Conservation (phyloP, 257 asterid genomes). For the Nyctanthes arbortristis region DNA sequence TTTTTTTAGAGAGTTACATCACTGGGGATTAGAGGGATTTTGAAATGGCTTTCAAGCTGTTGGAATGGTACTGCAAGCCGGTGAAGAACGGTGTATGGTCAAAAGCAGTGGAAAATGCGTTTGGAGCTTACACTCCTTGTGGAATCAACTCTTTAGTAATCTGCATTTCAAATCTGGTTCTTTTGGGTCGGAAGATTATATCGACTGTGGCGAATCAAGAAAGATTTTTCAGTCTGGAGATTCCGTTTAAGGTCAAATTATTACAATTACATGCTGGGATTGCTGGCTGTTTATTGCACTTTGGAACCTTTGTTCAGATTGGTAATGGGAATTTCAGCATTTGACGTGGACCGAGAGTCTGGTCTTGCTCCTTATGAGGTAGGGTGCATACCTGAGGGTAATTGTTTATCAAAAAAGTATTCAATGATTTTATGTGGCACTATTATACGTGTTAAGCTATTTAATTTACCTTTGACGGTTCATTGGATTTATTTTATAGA, state of each 20-base stretch:
- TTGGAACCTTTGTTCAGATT: conserved; percentile 77
- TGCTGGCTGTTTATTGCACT: conserved; percentile 74
- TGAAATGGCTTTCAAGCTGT: conserved; percentile 70
- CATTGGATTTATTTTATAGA: conserved; percentile 40
- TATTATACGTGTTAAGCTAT: conserved; percentile 10
- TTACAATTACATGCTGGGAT: conserved; percentile 71
- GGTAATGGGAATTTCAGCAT: conserved; percentile 72
- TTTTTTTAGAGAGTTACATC: conserved; percentile 27
- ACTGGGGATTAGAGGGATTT: conserved; percentile 17
- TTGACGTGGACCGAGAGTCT: conserved; percentile 61
- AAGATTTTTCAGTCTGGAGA: conserved; percentile 65
- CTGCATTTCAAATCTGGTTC: conserved; percentile 65
- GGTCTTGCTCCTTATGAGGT: conserved; percentile 93
- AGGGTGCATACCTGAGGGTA: background rate
- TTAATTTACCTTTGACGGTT: conserved; percentile 10
- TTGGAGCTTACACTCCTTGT: conserved; percentile 91
- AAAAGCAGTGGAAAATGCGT: conserved; percentile 73
- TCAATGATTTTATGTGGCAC: background rate
- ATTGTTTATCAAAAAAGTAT: background rate
- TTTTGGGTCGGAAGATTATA: conserved; percentile 67
- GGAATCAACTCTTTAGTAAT: conserved; percentile 74
- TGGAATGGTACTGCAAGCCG: conserved; percentile 91
- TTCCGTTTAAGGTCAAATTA: conserved; percentile 69
- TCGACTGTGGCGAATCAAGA: conserved; percentile 56
- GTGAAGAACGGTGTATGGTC: conserved; percentile 80